Base-by-base conservation (phyloP, 441 rosid species). In the Populus tomentosa region DNA sequence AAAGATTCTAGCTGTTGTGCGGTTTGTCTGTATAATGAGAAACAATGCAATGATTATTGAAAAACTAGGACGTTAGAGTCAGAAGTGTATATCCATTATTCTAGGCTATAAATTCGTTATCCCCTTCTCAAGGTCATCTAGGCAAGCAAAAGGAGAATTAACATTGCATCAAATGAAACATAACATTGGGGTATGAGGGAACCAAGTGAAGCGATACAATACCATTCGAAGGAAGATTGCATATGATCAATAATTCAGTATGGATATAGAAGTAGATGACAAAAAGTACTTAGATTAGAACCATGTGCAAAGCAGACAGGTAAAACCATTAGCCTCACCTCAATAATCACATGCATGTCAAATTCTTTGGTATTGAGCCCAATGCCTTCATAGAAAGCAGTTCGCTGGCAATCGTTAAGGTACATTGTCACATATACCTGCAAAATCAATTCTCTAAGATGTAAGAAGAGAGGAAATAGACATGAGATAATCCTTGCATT, bases 381-480 rank as follows among this genome's bases (percentile, higher is more conserved):
- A 35, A 95, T 95, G 83, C 96, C 99, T 75, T 92, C 97, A 7
- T 95, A 95, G 90, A 93, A 93, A 75, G 89, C 88, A 36, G 97
- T 92, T 62, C 98, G 83, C 85, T 93, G 97, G 81, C 97, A 95
- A 78, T 93, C 97, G 6, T 95, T 92, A 35, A 95, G 97, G 89
- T 95, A 92, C 99, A 95, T 95, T 67, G 97, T 93, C 78, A 93
- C 98, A 63, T 95, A 93, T 9, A 95, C 99, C 97, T 93, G 85
- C 81, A 82, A 59, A 67, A 75, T 36, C 26, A 35, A 50, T 56
- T 36, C 28, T 73, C 67, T 35, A 36, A 67, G 36, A 20, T 18
- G 61, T 33, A 26, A 40, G 62, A 66, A 18, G 10, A 24, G 32
- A 42, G 23, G 21, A 53, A 70, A 67, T 38, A 16, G 23, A 23